phyloP scores from a whole-genome alignment of 805 yeast genomes.

The Ogataea minuta region DNA sequence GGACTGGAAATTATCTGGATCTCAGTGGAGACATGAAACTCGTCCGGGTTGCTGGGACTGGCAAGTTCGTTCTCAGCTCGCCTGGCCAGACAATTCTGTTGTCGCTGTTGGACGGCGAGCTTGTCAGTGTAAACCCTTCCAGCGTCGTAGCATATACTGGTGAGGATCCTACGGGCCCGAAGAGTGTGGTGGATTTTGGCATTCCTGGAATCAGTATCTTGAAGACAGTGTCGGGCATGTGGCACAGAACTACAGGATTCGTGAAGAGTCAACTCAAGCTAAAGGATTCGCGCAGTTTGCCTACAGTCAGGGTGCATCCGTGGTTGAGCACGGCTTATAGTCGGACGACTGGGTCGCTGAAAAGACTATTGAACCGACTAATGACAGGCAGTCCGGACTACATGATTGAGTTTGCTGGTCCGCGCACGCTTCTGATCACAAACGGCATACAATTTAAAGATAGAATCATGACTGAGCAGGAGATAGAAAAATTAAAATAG shows the following conservation, averaged over 20 bases:
- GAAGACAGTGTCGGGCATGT: conserved; percentile 3
- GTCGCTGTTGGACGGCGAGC: conserved; percentile 36
- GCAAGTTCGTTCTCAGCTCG: conserved; percentile 40
- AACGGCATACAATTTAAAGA: conserved; percentile 29
- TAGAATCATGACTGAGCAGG: conserved; percentile 24
- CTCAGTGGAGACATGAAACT: conserved; percentile 10
- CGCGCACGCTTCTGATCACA: conserved; percentile 31
- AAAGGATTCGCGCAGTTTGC: neutral
- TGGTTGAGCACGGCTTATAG: neutral
- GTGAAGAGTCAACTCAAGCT: neutral
- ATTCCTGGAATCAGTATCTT: conserved; percentile 22
- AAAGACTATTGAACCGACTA: conserved; percentile 11
- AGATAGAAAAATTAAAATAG: conserved; percentile 21
- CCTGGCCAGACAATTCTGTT: conserved; percentile 40
- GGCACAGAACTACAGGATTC: neutral
- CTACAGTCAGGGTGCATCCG: conserved; percentile 3
- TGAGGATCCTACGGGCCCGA: conserved; percentile 11
- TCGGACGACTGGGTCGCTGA: conserved; percentile 1
- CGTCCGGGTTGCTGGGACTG: conserved; percentile 34
- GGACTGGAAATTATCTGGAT: conserved; percentile 43
- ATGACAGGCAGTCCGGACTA: conserved; percentile 22
- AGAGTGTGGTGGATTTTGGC: conserved; percentile 26
- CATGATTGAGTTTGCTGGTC: conserved; percentile 32
- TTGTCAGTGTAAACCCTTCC: conserved; percentile 38
- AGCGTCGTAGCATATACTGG: conserved; percentile 38